These are phyloP conservation scores for Coprinellus micaceus DNA, from an alignment of 768 basidiomycete genomes.

Conservation along the genomic window DNA sequence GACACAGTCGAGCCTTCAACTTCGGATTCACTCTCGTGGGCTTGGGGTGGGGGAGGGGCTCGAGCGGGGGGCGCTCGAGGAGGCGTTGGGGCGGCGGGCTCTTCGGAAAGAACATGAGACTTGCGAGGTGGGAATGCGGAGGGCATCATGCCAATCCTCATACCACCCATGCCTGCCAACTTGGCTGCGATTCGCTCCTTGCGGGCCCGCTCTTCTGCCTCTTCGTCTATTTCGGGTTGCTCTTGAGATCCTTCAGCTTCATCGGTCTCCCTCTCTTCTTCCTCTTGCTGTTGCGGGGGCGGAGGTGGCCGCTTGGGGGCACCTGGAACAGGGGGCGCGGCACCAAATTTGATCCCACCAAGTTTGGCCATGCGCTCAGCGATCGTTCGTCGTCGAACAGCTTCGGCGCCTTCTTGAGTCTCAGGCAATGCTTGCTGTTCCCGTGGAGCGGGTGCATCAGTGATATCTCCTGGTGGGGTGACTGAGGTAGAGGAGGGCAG, in stretches of 20 bases:
- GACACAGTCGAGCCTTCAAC: slow-evolving; percentile 41
- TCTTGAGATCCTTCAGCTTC: slow-evolving; percentile 21
- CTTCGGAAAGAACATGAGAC: slow-evolving; percentile 25
- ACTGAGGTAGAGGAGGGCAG: slow-evolving; percentile 14
- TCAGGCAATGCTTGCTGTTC: slow-evolving; percentile 14
- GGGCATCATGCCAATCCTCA: slow-evolving; percentile 58
- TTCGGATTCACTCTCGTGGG: slow-evolving; percentile 42
- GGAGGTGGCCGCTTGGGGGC: slow-evolving; percentile 35
- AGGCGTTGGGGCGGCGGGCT: slow-evolving; percentile 12
- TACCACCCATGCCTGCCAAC: slow-evolving; percentile 53
- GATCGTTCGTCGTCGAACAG: slow-evolving; percentile 62
- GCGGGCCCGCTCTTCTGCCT: slow-evolving; percentile 60
- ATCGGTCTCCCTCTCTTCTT: slow-evolving; percentile 15
- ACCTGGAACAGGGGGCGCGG: slow-evolving; percentile 41
- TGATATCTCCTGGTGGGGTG: background rate
- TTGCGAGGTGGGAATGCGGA: slow-evolving; percentile 31
- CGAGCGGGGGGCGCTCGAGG: slow-evolving; percentile 15
- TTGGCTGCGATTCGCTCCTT: slow-evolving; percentile 53
- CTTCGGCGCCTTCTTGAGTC: slow-evolving; percentile 43
- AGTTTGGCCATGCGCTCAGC: slow-evolving; percentile 95
- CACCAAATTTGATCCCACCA: slow-evolving; percentile 81
- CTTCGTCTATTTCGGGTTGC: slow-evolving; percentile 36
- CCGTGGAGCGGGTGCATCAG: background rate
- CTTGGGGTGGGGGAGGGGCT: slow-evolving; percentile 22
- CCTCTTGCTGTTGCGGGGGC: slow-evolving; percentile 23